phyloP scores from a whole-genome alignment of 2,329 filamentous ascomycete species.

The Delphinella strobiligena region DNA sequence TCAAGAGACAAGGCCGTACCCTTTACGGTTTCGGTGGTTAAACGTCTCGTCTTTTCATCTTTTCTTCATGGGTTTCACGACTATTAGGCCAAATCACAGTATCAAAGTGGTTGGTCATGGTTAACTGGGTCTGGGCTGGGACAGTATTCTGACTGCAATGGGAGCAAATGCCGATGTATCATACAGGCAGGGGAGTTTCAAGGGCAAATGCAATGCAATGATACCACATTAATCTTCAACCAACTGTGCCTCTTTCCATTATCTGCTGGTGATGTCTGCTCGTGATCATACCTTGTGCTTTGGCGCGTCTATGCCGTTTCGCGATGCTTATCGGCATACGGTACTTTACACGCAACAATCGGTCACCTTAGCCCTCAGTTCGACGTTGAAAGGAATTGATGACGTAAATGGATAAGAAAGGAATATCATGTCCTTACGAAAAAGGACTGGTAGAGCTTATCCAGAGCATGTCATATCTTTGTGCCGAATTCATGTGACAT shows the following conservation, averaged over 20 bases:
- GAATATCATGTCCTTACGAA: no score
- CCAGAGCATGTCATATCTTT: no score
- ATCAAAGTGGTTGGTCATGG: neutral
- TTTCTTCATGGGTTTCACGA: slow-evolving; percentile 11
- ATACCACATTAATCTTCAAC: slow-evolving; percentile 10
- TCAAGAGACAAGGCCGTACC: slow-evolving; percentile 53
- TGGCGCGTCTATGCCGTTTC: neutral
- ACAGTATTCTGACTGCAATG: slow-evolving; percentile 5
- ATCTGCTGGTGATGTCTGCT: neutral
- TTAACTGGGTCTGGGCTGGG: slow-evolving; percentile 9
- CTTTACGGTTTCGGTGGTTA: slow-evolving; percentile 60
- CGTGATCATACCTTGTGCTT: neutral
- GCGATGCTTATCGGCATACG: no score
- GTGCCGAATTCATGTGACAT: no score
- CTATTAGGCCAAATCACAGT: neutral
- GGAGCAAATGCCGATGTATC: slow-evolving; percentile 10
- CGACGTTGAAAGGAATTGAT: no score
- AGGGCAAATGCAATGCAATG: slow-evolving; percentile 11
- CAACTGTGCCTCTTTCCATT: neutral
- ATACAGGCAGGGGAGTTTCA: slow-evolving; percentile 11
- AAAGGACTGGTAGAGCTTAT: no score
- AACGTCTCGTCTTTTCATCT: slow-evolving; percentile 13
- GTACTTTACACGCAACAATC: no score
- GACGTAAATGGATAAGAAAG: no score
- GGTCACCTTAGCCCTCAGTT: no score